Evolutionary conservation across 495 filamentous ascomycete genomes (phyloP), one percentile per base, ranked within the genome.

Genomic region (Parachaetomium inaequale): DNA sequence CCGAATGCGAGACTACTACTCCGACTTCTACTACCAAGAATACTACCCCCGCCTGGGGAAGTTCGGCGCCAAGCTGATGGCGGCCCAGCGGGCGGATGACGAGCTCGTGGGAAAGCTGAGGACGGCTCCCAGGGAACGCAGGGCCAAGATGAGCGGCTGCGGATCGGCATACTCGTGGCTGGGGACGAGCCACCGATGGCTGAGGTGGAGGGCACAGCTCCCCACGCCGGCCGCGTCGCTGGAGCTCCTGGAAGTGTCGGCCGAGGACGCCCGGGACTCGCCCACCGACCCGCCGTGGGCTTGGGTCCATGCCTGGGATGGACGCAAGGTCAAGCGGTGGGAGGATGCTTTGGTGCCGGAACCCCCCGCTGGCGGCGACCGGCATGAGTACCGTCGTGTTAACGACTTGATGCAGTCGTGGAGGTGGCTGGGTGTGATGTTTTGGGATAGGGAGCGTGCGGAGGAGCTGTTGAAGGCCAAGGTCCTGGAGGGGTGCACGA

Each of bases 381-480:
- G 53, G 50, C 19, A 29, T 28, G 21, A 55, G 34, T 34, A 25
- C 15, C 4, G 6, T n/a, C 36, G 21, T 26, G 36, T 55, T 4
- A n/a, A 3, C 1, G 53, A 28, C 12, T 55, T 55, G 53, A 3
- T n/a, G 23, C 2, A 55, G 6, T 21, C n/a, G 11, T 55, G 53
- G 53, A 55, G 53, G 53, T 55, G 34, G 34, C 19, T 55, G 23
- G 53, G 53, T 1, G 2, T 55, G 21, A 34, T 26, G 53, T 55
- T 55, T 29, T 55, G 36, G 53, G 53, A 55, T 28, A 55, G 14
- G 36, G 36, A 55, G 12, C 53, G 23, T 15, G 53, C 23, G 23
- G 53, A 55, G 53, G 53, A 4, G 53, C 53, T 55, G 12, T 43
- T 55, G 36, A n/a, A 6, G 32, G 23, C 53, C 34, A 43, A 55